Percentiles rank a stretch among this genome's conserved stretches.
Evolutionary conservation across 2,329 filamentous ascomycete species (phyloP).

Genomic region (Chrysosporium keratinophilum): DNA sequence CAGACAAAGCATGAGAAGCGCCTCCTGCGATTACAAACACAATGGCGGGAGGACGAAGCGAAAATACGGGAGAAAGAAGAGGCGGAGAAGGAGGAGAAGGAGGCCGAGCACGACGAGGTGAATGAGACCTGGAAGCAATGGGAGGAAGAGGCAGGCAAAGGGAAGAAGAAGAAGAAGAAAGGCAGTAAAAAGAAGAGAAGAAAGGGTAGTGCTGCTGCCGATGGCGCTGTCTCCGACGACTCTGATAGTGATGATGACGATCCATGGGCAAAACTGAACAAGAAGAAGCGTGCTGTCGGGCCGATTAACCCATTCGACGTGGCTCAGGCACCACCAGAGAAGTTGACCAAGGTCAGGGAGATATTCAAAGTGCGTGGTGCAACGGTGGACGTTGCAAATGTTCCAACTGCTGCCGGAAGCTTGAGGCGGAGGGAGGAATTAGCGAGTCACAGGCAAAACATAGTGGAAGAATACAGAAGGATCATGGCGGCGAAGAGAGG

Average conservation of each 20-base stretch:
- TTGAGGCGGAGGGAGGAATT: conserved; percentile 63
- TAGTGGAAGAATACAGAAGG: conserved; percentile 64
- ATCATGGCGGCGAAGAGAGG: conserved; percentile 52
- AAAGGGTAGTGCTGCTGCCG: conserved; percentile 26
- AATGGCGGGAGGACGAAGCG: conserved; percentile 48
- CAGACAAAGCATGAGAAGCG: conserved; percentile 75
- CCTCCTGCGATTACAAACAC: conserved; percentile 51
- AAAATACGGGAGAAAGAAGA: conserved; percentile 61
- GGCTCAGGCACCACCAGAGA: conserved; percentile 63
- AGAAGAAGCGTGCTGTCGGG: conserved; percentile 41
- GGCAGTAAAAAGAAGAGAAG: conserved; percentile 51
- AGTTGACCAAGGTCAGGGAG: conserved; percentile 52
- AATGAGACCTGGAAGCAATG: conserved; percentile 55
- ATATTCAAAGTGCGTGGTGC: conserved; percentile 58
- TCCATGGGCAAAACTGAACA: conserved; percentile 66
- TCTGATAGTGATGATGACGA: conserved; percentile 53
- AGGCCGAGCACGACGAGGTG: conserved; percentile 53
- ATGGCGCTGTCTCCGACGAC: conserved; percentile 30
- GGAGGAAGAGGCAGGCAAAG: conserved; percentile 44
- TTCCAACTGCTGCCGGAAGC: conserved; percentile 60
- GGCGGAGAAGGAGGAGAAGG: conserved; percentile 60
- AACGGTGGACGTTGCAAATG: conserved; percentile 55
- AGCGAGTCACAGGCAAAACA: conserved; percentile 54
- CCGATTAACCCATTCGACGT: conserved; percentile 40
- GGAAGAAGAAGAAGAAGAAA: conserved; percentile 49